Conservation (phyloP, 2,329 filamentous ascomycete species). For the Zymoseptoria ardabiliae region DNA sequence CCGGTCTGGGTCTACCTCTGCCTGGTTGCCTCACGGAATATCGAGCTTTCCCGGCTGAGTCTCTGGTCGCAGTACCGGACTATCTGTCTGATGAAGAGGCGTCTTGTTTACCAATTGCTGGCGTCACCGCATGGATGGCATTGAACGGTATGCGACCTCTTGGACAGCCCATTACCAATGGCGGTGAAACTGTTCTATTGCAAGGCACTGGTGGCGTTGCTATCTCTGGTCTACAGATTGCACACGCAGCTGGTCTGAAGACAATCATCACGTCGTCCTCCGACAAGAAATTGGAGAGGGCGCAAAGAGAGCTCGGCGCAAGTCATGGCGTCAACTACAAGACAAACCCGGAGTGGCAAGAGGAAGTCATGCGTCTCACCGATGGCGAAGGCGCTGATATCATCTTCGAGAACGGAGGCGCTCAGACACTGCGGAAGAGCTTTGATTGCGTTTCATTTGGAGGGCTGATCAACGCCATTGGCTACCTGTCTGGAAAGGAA, state of each 20-base stretch:
- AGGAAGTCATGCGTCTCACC: constrained; percentile 45
- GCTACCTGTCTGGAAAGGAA: constrained; percentile 46
- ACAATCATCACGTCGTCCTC: constrained; percentile 55
- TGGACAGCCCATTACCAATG: constrained; percentile 40
- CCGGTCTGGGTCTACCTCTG: constrained; percentile 55
- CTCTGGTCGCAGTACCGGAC: constrained; percentile 49
- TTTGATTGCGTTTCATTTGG: constrained; percentile 39
- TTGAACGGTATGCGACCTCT: constrained; percentile 54
- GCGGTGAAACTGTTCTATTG: constrained; percentile 32
- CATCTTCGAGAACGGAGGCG: constrained; percentile 47
- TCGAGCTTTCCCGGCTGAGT: constrained; percentile 51
- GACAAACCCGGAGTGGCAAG: constrained; percentile 52
- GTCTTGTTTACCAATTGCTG: constrained; percentile 53
- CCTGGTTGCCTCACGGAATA: constrained; percentile 53
- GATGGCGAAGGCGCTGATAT: constrained; percentile 39
- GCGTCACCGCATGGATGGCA: constrained; percentile 59
- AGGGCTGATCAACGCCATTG: constrained; percentile 36
- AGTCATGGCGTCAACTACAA: constrained; percentile 56
- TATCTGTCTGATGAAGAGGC: constrained; percentile 56
- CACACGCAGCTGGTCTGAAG: constrained; percentile 37
- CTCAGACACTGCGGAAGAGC: constrained; percentile 41
- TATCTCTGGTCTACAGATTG: constrained; percentile 36
- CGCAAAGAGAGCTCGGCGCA: constrained; percentile 49
- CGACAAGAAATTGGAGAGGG: constrained; percentile 42
- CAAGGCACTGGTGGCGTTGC: constrained; percentile 41